Evolutionary conservation across 345 rosid genomes (phyloP).

Genomic region (Gossypioides kirkii): DNA sequence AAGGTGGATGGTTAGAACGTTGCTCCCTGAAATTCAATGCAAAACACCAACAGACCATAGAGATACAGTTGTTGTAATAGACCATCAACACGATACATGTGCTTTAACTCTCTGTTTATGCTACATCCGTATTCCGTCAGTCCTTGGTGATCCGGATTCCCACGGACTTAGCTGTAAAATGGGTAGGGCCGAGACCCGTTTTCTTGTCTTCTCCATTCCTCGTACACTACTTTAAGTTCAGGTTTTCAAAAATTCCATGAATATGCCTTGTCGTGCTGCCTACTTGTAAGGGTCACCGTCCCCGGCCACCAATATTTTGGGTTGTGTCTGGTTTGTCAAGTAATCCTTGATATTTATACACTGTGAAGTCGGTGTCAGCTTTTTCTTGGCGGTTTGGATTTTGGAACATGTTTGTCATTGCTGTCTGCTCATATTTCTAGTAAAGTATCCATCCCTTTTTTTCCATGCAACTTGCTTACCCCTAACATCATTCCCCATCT

Average conservation of each 20-base stretch:
- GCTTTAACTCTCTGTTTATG: background rate
- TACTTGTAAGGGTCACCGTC: slow-evolving; percentile 3
- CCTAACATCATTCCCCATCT: no score
- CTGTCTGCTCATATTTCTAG: background rate
- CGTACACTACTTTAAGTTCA: background rate
- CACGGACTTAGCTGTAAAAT: background rate
- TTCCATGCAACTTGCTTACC: no score
- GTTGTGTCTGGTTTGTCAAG: background rate
- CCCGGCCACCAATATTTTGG: background rate
- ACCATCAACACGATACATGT: slow-evolving; percentile 1
- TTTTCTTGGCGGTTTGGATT: background rate
- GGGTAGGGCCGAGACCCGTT: background rate
- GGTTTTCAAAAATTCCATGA: background rate
- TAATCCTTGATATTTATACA: background rate
- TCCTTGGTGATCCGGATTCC: background rate
- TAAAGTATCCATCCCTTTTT: no score
- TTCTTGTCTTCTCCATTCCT: background rate
- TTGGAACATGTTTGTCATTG: background rate
- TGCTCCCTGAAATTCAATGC: background rate
- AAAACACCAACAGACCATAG: background rate
- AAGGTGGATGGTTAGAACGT: slow-evolving; percentile 1
- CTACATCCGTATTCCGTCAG: slow-evolving; percentile 4
- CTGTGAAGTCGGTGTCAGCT: background rate
- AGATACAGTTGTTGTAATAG: background rate
- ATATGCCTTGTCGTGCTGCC: background rate